Evolutionary conservation across 257 asterid genomes (phyloP).

Genomic region (Penstemon barbatus): DNA sequence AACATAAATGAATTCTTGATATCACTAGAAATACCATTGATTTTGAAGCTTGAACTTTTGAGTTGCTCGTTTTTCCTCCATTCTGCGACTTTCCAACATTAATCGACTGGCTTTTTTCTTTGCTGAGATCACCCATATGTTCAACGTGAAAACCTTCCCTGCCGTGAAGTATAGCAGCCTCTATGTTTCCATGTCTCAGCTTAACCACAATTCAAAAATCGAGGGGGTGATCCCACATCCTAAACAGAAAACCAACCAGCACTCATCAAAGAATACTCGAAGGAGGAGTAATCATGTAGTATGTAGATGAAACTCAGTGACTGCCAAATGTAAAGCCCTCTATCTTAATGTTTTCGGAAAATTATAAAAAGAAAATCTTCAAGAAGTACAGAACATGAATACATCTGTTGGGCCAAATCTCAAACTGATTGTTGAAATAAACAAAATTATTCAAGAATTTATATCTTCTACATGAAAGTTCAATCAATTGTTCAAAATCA

Average conservation of each 20-base stretch:
- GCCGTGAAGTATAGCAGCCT: conserved; percentile 3
- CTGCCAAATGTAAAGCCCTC: background rate
- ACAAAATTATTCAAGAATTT: background rate
- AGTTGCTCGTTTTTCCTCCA: conserved; percentile 42
- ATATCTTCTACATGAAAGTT: conserved; percentile 6
- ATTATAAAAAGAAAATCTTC: background rate
- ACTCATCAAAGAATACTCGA: background rate
- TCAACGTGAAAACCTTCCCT: background rate
- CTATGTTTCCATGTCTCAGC: conserved; percentile 13
- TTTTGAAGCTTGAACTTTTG: conserved; percentile 43
- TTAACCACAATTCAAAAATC: background rate
- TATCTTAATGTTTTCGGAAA: background rate
- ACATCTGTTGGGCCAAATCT: conserved; percentile 15
- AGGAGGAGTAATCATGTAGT: background rate
- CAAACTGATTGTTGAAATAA: conserved; percentile 1
- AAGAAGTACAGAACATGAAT: conserved; percentile 2
- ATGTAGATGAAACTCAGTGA: background rate
- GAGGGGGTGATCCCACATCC: conserved; percentile 14
- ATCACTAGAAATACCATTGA: conserved; percentile 37
- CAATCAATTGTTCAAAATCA: too few species aligned
- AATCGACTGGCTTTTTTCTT: conserved; percentile 35
- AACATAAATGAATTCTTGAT: background rate
- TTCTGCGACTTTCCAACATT: conserved; percentile 41
- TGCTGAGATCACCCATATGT: conserved; percentile 51
- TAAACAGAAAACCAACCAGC: conserved; percentile 19